phyloP scores from a whole-genome alignment of 225 moss, liverwort and hornwort genomes.

The Sphagnum tenellum region DNA sequence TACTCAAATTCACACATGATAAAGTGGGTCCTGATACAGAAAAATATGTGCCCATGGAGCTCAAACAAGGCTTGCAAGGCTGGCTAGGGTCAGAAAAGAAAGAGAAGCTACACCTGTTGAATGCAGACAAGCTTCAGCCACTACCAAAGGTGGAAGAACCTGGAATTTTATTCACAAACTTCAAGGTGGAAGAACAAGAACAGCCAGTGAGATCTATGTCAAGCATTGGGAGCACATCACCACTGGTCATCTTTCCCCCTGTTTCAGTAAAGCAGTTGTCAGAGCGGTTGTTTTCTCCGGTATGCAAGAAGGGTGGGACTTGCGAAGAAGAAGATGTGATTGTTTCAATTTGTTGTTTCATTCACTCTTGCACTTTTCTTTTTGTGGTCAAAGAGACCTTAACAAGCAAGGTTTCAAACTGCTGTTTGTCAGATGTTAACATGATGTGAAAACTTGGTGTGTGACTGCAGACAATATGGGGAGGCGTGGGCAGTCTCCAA shows the following conservation, averaged over 20 bases:
- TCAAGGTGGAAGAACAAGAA: slow-evolving; percentile 38
- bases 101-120: slow-evolving; percentile 16
- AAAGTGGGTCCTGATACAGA: slow-evolving; percentile 8
- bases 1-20: slow-evolving; percentile 7
- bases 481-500: slow-evolving; percentile 52
- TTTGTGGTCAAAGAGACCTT: no score
- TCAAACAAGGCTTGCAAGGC: slow-evolving; percentile 11
- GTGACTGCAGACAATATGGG: slow-evolving; percentile 37
- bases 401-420: no score
- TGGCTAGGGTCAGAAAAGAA: slow-evolving; percentile 11
- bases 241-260: slow-evolving; percentile 10
- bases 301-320: neutral
- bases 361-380: no score
- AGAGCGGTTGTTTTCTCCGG: slow-evolving; percentile 34
- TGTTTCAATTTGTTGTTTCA: no score
- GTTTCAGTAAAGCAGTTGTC: slow-evolving; percentile 19
- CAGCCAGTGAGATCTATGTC: slow-evolving; percentile 17
- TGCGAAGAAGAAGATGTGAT: no score
- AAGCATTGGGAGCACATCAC: slow-evolving; percentile 15
- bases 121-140: slow-evolving; percentile 15
- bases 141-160: slow-evolving; percentile 23
- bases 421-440: no score
- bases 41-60: slow-evolving; percentile 20
- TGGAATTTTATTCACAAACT: slow-evolving; percentile 38
- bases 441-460: neutral